A percentile compares a stretch with the other conserved stretches of the same genome.
Conservation (phyloP, 495 filamentous ascomycete species). For the Penicillium egyptiacum region DNA sequence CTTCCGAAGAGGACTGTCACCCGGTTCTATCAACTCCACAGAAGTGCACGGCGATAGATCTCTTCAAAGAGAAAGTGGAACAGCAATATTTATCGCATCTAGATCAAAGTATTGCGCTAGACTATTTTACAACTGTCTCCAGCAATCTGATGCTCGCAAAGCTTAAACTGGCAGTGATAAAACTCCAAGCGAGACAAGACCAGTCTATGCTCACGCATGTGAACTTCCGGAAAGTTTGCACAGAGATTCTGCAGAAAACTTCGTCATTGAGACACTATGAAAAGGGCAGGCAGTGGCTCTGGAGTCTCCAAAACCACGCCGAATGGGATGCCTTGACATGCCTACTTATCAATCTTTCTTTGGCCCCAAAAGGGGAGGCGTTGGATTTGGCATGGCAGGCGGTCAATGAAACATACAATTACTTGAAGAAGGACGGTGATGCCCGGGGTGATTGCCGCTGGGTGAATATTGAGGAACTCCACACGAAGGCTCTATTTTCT, state of each 20-base stretch:
- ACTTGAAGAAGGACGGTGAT: slow-evolving; percentile 17
- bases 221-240: slow-evolving; percentile 27
- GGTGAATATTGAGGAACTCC: slow-evolving; percentile 20
- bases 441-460: slow-evolving; percentile 11
- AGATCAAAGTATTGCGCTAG: slow-evolving; percentile 57
- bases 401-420: slow-evolving; percentile 17
- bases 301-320: slow-evolving; percentile 76
- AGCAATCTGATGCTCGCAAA: slow-evolving; percentile 54
- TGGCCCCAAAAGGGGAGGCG: slow-evolving; percentile 16
- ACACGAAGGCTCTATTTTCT: slow-evolving; percentile 11
- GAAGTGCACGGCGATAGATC: slow-evolving; percentile 56
- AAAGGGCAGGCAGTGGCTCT: slow-evolving; percentile 23
- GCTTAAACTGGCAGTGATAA: slow-evolving; percentile 57
- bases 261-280: slow-evolving; percentile 15
- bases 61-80: slow-evolving; percentile 58
- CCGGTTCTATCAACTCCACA: slow-evolving; percentile 30
- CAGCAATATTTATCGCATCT: slow-evolving; percentile 52
- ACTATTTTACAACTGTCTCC: slow-evolving; percentile 61
- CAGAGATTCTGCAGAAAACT: slow-evolving; percentile 56
- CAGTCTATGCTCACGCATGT: slow-evolving; percentile 30
- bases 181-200: slow-evolving; percentile 39
- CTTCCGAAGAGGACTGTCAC: slow-evolving; percentile 22
- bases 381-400: slow-evolving; percentile 13
- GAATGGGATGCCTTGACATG: slow-evolving; percentile 77
- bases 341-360: slow-evolving; percentile 63